Base-by-base conservation (phyloP, 2,329 filamentous ascomycete species). In the Blumeria hordei region DNA sequence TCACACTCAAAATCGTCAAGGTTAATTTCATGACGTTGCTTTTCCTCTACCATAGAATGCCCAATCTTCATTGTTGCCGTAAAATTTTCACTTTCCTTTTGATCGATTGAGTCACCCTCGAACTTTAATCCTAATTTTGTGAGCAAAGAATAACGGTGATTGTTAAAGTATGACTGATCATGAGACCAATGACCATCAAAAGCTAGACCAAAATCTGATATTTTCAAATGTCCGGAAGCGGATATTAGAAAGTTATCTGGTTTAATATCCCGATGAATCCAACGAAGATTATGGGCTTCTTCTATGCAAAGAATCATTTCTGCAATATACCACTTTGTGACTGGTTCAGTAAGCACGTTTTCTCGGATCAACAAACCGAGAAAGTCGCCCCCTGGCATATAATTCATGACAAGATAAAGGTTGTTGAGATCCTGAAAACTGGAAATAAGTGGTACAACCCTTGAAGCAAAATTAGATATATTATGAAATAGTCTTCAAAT, bases 221-320 rank as follows among this genome's bases (percentile, higher is more conserved):
- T 94, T 64, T 93, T 95, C 57, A 96, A 68, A 66, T 98, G 92
- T 0, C 92, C 88, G 16, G 84, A 83, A 0, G 85, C 77, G 8
- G 84, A 85, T 62, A 96, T 88, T 34, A 96, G 74, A 63, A 98
- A 96, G 63, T 98, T 98, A 71, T 96, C 90, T 0, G 90, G 92
- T 67, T 98, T 98, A 65, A 96, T 78, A 67, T 96, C 92, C 16
- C 90, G 83, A 66, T 98, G 92, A 51, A 98, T 94, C 74, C 88
- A 95, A 53, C 77, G 77, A 61, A 95, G 77, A 11, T 78, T 77
- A 70, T 96, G 90, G 0, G 86, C 84, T 67, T 94, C 90, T 67
- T 96, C 88, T 28, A 98, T 82, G 62, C 88, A 94, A 4, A 95
- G 71, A 54, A 96, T 83, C 88, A 96, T 96, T 69, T 98, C 88